Evolutionary conservation across 1,284 basidiomycete genomes (phyloP), one percentile per base, ranked within the genome.

Genomic region (Irpex rosettiformis): DNA sequence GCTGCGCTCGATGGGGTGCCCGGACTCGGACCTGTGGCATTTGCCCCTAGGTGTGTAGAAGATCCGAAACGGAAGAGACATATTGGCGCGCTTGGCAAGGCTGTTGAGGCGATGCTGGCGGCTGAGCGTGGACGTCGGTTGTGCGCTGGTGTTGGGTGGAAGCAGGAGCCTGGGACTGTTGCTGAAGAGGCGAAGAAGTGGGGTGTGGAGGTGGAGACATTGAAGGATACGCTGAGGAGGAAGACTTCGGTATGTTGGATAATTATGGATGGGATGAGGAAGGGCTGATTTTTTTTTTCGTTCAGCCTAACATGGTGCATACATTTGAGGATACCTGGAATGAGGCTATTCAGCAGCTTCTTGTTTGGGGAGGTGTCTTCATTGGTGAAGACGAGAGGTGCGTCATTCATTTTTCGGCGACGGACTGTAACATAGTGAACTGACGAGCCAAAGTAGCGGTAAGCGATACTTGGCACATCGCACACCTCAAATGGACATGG

Each of bases 261-360:
- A n/a, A 51, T 48, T 72, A 42, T 33, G n/a, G n/a, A 30, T 43
- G 33, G 43, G 52, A 56, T 52, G 28, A 58, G 25, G 62, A 29
- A 57, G 57, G 62, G 58, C 69, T 59, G 60, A 16, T 63, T 54
- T 60, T 64, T 54, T 60, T 64, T 54, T 58, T 47, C 57, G 60
- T 61, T 48, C 60, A 89, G 86, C 75, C 79, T 21, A 77, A 79
- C 52, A 73, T 83, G 64, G 71, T 81, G 33, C 71, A 75, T 13
- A 78, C 79, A 30, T 88, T 88, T 65, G 84, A 90, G 64, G 86
- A 88, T 55, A 83, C 85, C 25, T 91, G 91, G 66, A 80, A 86
- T 62, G 87, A 91, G 66, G 95, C 95, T 16, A 80, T 98, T 59
- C 83, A 86, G 64, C 89, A 97, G 68, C 76, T 97, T 55, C 79